Evolutionary conservation across 2,329 filamentous ascomycete species (phyloP).

Genomic region (Dryadomyces quercus-mongolicae): DNA sequence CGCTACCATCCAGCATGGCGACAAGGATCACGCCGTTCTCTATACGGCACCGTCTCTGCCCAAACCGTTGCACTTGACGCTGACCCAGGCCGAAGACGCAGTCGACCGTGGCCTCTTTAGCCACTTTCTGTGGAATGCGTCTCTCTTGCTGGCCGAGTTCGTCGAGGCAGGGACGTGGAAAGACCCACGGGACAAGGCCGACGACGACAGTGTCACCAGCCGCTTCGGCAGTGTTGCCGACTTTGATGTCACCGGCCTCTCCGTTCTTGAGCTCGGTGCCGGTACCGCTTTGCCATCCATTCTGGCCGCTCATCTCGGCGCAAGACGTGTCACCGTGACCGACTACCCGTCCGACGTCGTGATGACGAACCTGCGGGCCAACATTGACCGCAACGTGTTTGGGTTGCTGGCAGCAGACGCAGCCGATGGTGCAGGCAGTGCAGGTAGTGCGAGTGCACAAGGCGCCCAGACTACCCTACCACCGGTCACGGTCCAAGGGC

Average conservation of each 20-base stretch:
- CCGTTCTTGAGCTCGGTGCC: constrained; percentile 54
- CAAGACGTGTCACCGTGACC: constrained; percentile 41
- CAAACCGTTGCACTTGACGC: constrained; percentile 28
- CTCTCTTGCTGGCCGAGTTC: constrained; percentile 41
- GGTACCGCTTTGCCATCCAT: constrained; percentile 46
- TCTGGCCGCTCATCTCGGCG: constrained; percentile 34
- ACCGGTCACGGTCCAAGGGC: constrained; percentile 38
- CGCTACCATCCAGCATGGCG: constrained; percentile 53
- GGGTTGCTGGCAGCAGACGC: neutral
- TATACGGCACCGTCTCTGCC: constrained; percentile 44
- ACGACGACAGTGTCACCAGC: neutral
- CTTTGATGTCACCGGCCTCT: constrained; percentile 38
- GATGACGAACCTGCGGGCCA: constrained; percentile 43
- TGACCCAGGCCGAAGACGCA: constrained; percentile 37
- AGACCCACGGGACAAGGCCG: constrained; percentile 2
- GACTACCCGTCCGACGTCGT: constrained; percentile 56
- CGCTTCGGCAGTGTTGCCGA: constrained; percentile 6
- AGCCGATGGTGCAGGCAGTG: neutral
- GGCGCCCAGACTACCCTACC: neutral
- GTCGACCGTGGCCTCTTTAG: constrained; percentile 50
- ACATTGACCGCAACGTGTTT: constrained; percentile 41
- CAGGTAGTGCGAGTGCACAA: neutral
- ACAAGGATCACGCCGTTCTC: constrained; percentile 42
- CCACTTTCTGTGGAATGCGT: constrained; percentile 64
- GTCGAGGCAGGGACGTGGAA: constrained; percentile 36